Base-by-base conservation (phyloP, 176 grass and related monocot genomes). In the Zea mays region DNA sequence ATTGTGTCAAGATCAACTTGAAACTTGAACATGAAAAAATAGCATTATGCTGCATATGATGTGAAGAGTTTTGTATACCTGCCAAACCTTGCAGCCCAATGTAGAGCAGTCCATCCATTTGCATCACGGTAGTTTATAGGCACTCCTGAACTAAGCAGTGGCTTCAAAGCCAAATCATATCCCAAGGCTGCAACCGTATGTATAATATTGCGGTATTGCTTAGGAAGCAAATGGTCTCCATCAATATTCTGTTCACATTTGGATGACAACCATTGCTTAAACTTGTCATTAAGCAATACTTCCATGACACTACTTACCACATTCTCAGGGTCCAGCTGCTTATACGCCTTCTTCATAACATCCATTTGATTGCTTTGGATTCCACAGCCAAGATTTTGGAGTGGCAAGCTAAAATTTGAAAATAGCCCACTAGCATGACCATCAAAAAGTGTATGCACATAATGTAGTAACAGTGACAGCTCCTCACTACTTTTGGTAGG, bases 21-120 rank as follows among this genome's bases (percentile, higher is more conserved):
- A 67, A 54, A 55, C 42, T 16, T 48, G 42, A 16, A 50, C 16
- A 37, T 66, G 27, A 46, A 72, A 42, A 5, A 50, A 60, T 69
- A 43, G 48, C 10, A 59, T 62, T 58, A 21, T 36, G 56, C 54
- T 45, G 17, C 39, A 65, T 80, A 13, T 33, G 67, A 46, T 60
- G 20, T 17, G 37, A 4, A 72, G 13, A 67, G 35, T 81, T 49
- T 63, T 55, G 65, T 21, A 51, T 92, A 99, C 96, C 92, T 95
- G 46, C 92, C 90, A 51, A 95, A 99, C 78, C 71, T 75, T 79
- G 92, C 87, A 78, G 92, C 92, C 96, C 96, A 99, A 82, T 99
- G 96, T 62, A 99, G 88, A 66, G 90, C 92, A 63, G 90, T 92
- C 92, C 92, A 95, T 75, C 96, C 92, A 86, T 90, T 85, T 82